Base-by-base conservation (phyloP, 225 moss, liverwort and hornwort genomes). In the Physcomitrium patens region DNA sequence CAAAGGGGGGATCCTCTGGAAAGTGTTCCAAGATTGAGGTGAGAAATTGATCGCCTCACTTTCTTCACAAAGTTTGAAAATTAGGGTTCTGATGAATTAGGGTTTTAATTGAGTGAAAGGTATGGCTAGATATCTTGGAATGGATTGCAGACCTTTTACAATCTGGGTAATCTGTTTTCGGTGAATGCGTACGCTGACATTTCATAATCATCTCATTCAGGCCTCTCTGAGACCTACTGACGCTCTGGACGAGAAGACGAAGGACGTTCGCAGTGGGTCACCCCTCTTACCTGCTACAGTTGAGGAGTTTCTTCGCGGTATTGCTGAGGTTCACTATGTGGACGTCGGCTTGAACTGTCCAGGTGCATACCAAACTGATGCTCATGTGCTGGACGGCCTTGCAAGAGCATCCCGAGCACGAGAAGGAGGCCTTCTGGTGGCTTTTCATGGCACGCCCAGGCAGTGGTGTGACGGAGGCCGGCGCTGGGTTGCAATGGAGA, bases 291-390 rank as follows among this genome's bases (percentile, higher is more conserved):
- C 92, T 0, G n/a, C 73, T 15, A 82, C 86, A 10, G 87, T 83
- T 44, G 84, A 89, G 68, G 87, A 84, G 56, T 92, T 95, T 76
- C 63, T 95, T 53, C 76, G 83, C 2, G 79, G 91, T 41, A 55
- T 92, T 17, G 82, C 71, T 18, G 89, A 88, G 73, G 84, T 95
- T 3, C 94, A 95, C 77, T 95, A 89, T 19, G 87, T 95, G 20
- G 94, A 95, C 60, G 94, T 95, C 13, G 94, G 94, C 17, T 55
- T 95, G 63, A 92, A 95, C 70, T 89, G 94, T 68, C 82, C 69
- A 42, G 94, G 92, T 15, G 94, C 94, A 27, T 95, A 95, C 69
- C 92, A 95, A 61, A 95, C 94, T 9, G 94, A 95, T 59, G 85
- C 87, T 1, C 86, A 81, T 42, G 94, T 95, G 5, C 79, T 95